These are phyloP conservation scores for Bruguiera parviflora DNA, from an alignment of 345 rosid genomes.

Conservation along the genomic window DNA sequence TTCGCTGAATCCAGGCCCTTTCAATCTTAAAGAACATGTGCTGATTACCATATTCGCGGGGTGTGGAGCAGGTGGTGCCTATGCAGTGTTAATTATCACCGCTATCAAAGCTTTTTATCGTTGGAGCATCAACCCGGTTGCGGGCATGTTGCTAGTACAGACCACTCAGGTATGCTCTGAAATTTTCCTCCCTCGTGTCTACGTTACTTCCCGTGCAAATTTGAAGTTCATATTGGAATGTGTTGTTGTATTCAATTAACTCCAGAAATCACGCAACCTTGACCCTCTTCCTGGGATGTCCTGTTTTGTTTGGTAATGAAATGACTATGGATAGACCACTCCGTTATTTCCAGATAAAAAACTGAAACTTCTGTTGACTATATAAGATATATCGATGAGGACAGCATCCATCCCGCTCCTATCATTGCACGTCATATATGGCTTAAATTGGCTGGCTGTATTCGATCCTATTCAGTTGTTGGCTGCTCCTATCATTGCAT, in stretches of 20 bases:
- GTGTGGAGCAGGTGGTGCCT: slow-evolving; percentile 31
- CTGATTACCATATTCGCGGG: slow-evolving; percentile 42
- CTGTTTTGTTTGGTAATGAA: background rate
- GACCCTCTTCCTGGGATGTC: too few relatives aligned
- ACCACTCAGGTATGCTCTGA: slow-evolving; percentile 60
- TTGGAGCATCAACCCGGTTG: slow-evolving; percentile 18
- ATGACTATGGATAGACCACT: background rate
- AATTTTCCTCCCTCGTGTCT: background rate
- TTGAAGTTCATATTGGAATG: background rate
- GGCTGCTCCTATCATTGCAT: too few relatives aligned
- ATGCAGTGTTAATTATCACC: slow-evolving; percentile 25
- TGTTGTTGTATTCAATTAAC: background rate
- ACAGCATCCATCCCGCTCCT: too few relatives aligned
- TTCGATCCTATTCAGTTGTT: background rate
- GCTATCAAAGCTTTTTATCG: slow-evolving; percentile 40
- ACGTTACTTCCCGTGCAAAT: background rate
- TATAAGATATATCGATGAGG: background rate
- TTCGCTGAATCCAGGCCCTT: slow-evolving; percentile 55
- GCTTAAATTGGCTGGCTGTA: too few relatives aligned
- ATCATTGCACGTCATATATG: too few relatives aligned
- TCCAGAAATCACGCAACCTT: too few relatives aligned
- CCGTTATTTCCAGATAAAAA: background rate
- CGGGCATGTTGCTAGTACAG: slow-evolving; percentile 50
- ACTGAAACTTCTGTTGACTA: background rate
- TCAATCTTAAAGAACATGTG: slow-evolving; percentile 46